Base-by-base conservation (phyloP, 106 monocot species). In the Dioscorea alata region DNA sequence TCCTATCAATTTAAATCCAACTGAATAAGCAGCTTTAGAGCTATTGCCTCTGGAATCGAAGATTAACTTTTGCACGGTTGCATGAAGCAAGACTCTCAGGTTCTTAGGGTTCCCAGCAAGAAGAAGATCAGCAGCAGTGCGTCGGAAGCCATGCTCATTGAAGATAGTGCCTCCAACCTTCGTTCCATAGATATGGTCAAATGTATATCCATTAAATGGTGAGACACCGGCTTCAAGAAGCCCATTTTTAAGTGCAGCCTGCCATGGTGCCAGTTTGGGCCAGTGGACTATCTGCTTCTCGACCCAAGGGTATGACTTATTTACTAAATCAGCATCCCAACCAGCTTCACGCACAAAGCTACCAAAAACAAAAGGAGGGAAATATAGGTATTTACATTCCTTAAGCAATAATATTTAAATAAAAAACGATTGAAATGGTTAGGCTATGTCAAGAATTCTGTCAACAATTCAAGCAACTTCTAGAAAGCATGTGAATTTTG, bases 151-250 rank as follows among this genome's bases (percentile, higher is more conserved):
- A n/a, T 35, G 69, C 33, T 54, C 64, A 24, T 78, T 75, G 52
- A 90, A 90, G 57, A 83, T 83, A 13, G 86, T 86, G 62, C 90
- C 90, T 0, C 90, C 86, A 33, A 91, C 75, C 60, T 91, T 88
- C 14, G 91, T 91, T 4, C 91, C 91, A 13, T 72, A 80, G 15
- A 84, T 6, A 33, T 91, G 91, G 32, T 91, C 91, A 51, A 59
- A 91, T 5, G 91, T 87, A 71, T 76, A 91, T 12, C 91, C 87
- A 49, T 91, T 91, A 66, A 75, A 84, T 1, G 91, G 88, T 0
- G 76, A 66, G 19, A 91, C 80, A 8, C 91, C 88, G 12, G 88
- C 91, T 61, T 78, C 74, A 4, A 90, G 74, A 0, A 94, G 85
- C 32, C 90, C 90, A 59, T 87, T 76, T 66, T 79, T 75, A 14